A percentile compares a stretch with the other conserved stretches of the same genome.
Evolutionary conservation across 2,329 filamentous ascomycete genomes (phyloP).

Genomic region (Microcyclospora tardicrescens): DNA sequence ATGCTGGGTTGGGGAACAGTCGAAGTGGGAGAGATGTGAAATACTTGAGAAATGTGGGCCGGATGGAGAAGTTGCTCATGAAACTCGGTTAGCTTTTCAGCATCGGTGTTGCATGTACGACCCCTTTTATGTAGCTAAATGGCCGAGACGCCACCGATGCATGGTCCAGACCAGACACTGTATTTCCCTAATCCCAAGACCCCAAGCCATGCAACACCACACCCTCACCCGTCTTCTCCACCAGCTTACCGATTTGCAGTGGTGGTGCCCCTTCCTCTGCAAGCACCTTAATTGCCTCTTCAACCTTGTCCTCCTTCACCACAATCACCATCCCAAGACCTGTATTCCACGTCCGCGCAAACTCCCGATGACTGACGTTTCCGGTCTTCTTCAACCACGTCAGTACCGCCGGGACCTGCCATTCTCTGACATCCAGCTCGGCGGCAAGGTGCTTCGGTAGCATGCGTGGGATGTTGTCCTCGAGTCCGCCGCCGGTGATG

Average conservation of each 20-base stretch:
- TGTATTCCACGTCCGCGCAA: conserved; percentile 88
- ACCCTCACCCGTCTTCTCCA: conserved; percentile 43
- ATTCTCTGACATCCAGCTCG: conserved; percentile 63
- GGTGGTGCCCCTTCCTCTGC: conserved; percentile 62
- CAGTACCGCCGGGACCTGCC: conserved; percentile 69
- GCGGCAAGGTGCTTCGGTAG: conserved; percentile 66
- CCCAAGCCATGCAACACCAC: conserved; percentile 52
- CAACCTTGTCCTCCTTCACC: conserved; percentile 52
- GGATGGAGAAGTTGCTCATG: too few relatives aligned
- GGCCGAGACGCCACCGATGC: too few relatives aligned
- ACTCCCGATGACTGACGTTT: conserved; percentile 64
- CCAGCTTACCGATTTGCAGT: conserved; percentile 60
- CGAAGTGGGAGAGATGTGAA: too few relatives aligned
- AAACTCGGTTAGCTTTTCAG: too few relatives aligned
- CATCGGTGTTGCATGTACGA: too few relatives aligned
- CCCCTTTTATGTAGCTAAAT: too few relatives aligned
- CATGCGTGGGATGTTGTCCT: conserved; percentile 92
- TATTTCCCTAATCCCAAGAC: conserved; percentile 9
- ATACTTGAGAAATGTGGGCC: too few relatives aligned
- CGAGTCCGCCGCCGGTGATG: conserved; percentile 87
- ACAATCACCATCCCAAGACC: conserved; percentile 90
- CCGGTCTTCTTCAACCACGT: conserved; percentile 66
- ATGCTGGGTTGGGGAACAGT: too few relatives aligned
- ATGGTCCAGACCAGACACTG: too few relatives aligned
- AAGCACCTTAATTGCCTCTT: conserved; percentile 47